Base-by-base conservation (phyloP, 768 basidiomycete species). In the Boletus vinaceobasis region DNA sequence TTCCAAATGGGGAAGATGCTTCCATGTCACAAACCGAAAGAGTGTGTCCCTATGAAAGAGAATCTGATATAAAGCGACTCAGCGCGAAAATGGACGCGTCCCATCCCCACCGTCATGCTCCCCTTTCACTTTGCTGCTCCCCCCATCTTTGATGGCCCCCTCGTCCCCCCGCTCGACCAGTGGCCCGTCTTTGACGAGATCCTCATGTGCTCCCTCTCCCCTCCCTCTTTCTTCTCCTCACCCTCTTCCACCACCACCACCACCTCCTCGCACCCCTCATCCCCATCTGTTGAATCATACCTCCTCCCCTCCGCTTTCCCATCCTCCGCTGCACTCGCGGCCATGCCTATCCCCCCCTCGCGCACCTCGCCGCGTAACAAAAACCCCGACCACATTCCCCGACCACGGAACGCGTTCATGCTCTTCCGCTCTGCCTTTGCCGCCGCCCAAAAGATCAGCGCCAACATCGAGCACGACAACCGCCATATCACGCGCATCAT, bases 351-450 rank as follows among this genome's bases (percentile, higher is more conserved):
- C 4, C 68, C 69, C 43, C 67, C 60, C 17, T 63, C 69, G 1
- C 71, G 69, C 48, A 32, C 50, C 2, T 59, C 67, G 1, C 55
- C 69, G 7, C 66, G 69, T 4, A 71, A 70, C 54, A 67, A 65
- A 37, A 42, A 67, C 73, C 59, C 78, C 71, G 55, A 83, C 74
- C 72, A 73, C 59, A 63, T 73, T 17, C 73, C 73, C 13, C 74
- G 73, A 39, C 73, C 73, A 1, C 59, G 74, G 3, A 77, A 76
- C 58, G 76, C 75, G 38, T 76, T 77, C 64, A 76, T 86, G 75
- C 78, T 85, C 65, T 86, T 80, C 66, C 78, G 84, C 21, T 85
- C 81, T 26, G 81, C 78, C 52, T 83, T 86, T 48, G 79, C 81
- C 38, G 77, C 79, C 4, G 74, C 76, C 7, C 75, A 79, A 39